A percentile compares a stretch with the other conserved stretches of the same genome.
Conservation (phyloP, 1,284 basidiomycete species). For the Trametes sp. region DNA sequence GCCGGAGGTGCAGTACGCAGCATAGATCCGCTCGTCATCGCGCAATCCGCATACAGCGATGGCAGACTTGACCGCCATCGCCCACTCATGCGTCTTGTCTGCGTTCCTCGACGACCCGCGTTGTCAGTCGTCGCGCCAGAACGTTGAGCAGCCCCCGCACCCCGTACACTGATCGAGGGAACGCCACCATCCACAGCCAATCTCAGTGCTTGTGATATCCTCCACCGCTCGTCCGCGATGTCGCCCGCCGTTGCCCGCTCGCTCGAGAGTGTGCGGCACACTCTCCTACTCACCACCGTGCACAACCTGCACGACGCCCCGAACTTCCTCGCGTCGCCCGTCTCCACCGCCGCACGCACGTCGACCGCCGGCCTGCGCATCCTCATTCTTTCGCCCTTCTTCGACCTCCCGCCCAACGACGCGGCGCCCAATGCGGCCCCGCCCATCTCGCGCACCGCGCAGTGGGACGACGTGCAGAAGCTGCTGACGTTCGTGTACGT, state of each 20-base stretch:
- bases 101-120: background rate
- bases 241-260: slow-evolving; percentile 23
- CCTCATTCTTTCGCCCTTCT: slow-evolving; percentile 66
- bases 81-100: background rate
- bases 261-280: slow-evolving; percentile 35
- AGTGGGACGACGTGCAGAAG: slow-evolving; percentile 68
- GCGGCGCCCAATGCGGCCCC: background rate
- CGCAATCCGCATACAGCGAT: slow-evolving; percentile 14
- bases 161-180: background rate
- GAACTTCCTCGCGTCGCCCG: slow-evolving; percentile 59
- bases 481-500: slow-evolving; percentile 79
- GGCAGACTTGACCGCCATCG: background rate
- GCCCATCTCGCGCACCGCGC: slow-evolving; percentile 56
- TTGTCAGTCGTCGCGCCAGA: background rate
- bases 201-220: background rate
- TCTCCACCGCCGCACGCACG: slow-evolving; percentile 55
- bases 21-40: slow-evolving; percentile 16
- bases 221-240: slow-evolving; percentile 2
- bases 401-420: slow-evolving; percentile 39
- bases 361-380: slow-evolving; percentile 63
- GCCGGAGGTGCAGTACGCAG: slow-evolving; percentile 5
- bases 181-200: background rate
- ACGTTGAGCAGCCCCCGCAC: slow-evolving; percentile 11
- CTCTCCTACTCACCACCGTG: slow-evolving; percentile 62
- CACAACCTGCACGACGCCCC: slow-evolving; percentile 54